Evolutionary conservation across 2,329 filamentous ascomycete genomes (phyloP), one percentile per base, ranked within the genome.

Genomic region (Neonectria hederae): DNA sequence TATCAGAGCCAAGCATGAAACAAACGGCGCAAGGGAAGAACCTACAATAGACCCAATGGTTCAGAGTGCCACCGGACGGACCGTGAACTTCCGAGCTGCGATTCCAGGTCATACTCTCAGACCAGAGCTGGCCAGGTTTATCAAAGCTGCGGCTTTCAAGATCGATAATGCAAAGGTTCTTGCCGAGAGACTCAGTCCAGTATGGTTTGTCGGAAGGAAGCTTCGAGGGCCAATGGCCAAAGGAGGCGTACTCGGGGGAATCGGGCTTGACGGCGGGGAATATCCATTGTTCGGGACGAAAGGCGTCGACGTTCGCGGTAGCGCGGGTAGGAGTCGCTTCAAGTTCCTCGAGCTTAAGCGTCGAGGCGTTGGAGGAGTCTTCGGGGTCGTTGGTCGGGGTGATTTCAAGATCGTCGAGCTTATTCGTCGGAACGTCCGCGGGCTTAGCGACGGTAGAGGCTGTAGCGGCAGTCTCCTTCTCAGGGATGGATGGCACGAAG

Each of bases 121-220:
- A 42, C 38, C 38, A 42, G 7, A 42, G 38, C n/a, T 42, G 8
- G 38, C 38, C 38, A 21, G 38, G 38, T 11, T 42, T 42, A 42
- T 42, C 38, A 9, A 42, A 42, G 9, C n/a, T 21, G 2, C 38
- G 38, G n/a, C 38, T 42, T 19, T 83, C 81, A 49, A 83, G 74
- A 60, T 83, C 81, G 65, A 83, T 79, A 66, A 83, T 81, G 76
- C 80, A 82, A 7, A 83, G 69, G 2, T 79, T 74, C 67, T 80
- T 73, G 55, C 79, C 77, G 42, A 83, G 66, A 10, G 73, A 60
- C 35, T 76, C 62, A 10, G 70, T 75, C 72, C 80, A 81, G n/a
- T 42, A 42, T 11, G 38, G 38, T n/a, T 42, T 42, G 7, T 42
- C 38, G 1, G 38, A 42, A 42, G 38, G 38, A 21, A 42, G 17